Base-by-base conservation (phyloP, 768 basidiomycete species). In the Macrolepiota fuliginosa region DNA sequence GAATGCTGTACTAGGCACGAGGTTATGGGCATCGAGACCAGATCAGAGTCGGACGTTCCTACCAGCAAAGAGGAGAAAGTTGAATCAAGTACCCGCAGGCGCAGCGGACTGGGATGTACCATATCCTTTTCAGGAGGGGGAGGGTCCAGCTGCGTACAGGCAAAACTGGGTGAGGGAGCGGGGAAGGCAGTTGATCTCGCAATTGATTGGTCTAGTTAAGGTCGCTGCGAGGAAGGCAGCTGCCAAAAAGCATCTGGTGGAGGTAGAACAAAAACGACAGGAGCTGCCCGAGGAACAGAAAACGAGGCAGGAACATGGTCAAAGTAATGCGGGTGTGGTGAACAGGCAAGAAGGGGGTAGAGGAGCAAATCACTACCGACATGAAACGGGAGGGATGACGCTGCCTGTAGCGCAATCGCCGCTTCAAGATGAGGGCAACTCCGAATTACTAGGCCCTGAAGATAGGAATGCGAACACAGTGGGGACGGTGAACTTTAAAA, bases 41-140 rank as follows among this genome's bases (percentile, higher is more conserved):
- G 62, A 64, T 62, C 42, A 46, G 25, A 35, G 37, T 13, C 59
- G 50, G 27, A 56, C 49, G 9, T 70, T 78, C 7, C 65, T 67
- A 13, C 67, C 78, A 5, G 51, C 66, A 19, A 92, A 90, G 73
- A 85, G 83, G 63, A 81, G 90, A 29, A 89, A 83, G 65, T 75
- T 92, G 13, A 79, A 77, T 60, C 74, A 77, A 9, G 90, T 93
- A 13, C 91, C 91, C 36, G 91, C 91, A 22, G 91, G 91, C 11
- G 91, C 91, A 1, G 79, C 72, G 1, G 90, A 92, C 68, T 93
- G 91, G 91, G 90, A 92, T 65, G 83, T 92, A 0, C 91, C 91
- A 0, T 92, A 87, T 70, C 91, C 91, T 5, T 92, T 92, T 64
- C 73, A 71, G 42, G 74, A 79, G 52, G 91, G 89, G 29, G 87